Percentiles rank a stretch among this genome's conserved stretches.
phyloP scores from a whole-genome alignment of 2,329 filamentous ascomycete species.

The Trichophyton equinum region DNA sequence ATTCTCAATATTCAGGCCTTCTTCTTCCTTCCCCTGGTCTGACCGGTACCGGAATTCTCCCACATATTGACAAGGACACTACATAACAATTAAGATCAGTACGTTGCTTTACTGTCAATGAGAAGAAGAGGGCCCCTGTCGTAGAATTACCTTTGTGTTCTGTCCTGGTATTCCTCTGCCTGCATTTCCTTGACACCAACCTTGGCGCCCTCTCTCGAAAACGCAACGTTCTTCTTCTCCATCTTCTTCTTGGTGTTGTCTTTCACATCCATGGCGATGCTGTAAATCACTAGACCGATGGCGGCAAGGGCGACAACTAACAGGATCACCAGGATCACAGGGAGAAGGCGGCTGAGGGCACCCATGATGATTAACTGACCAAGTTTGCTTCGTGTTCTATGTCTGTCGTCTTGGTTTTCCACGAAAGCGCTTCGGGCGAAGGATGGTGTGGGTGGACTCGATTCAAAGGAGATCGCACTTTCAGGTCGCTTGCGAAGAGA shows the following conservation, averaged over 20 bases:
- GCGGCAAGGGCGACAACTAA: constrained; percentile 40
- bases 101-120: neutral
- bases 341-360: constrained; percentile 31
- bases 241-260: constrained; percentile 46
- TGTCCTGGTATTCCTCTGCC: constrained; percentile 47
- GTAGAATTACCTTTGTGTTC: constrained; percentile 40
- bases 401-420: neutral
- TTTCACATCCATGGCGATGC: constrained; percentile 46
- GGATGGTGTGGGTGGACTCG: neutral
- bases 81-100: neutral
- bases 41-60: constrained; percentile 21
- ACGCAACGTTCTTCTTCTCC: constrained; percentile 51
- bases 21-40: neutral
- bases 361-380: constrained; percentile 1
- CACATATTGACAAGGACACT: constrained; percentile 39
- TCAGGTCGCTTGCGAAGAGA: neutral
- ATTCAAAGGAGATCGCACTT: neutral
- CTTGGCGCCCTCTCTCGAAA: constrained; percentile 49
- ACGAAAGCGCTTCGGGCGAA: neutral
- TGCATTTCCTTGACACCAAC: constrained; percentile 48
- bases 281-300: constrained; percentile 46
- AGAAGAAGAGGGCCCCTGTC: constrained; percentile 3
- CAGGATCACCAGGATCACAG: constrained; percentile 45
- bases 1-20: neutral
- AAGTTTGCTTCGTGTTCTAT: neutral